Evolutionary conservation across 805 yeast genomes (phyloP), one percentile per base, ranked within the genome.

Genomic region (Candida schatavii): DNA sequence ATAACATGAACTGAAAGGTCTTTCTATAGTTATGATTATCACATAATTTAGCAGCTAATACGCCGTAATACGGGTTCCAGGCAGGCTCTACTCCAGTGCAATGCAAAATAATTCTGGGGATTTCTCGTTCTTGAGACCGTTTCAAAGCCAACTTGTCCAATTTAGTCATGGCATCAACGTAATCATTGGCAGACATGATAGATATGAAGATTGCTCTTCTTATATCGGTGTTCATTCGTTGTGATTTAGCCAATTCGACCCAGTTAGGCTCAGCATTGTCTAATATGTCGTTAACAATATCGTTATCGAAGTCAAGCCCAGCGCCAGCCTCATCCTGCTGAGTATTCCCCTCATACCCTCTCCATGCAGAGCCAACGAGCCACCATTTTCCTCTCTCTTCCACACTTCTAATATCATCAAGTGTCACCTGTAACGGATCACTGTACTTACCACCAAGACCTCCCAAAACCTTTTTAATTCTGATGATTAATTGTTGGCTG

Each of bases 281-380:
- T 11, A 84, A 65, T 7, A 83, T 64, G 43, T 81, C 89, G 47
- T 77, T 78, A 43, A 80, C 72, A 2, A 75, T 72, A 3, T 61
- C 63, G 3, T 68, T 56, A 39, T 75, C 74, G 3, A 66, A 67
- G 19, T 38, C 44, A n/a, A 51, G 43, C 5, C 13, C 34, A 5
- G 20, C 59, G 25, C 47, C 49, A 15, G 46, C 41, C 5, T 44
- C 52, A 3, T 45, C 48, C 38, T 34, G 26, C 43, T 17, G 41
- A 35, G 41, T 44, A 11, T 40, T n/a, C 47, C 27, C 27, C 34
- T 64, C 71, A 42, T 70, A 66, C 2, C 96, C 97, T 55, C 81
- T 87, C 97, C 97, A 93, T 0, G 99, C 96, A 1, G 98, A 87
- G 38, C 99, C 99, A 23, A 93, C 91, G 25, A 93, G 71, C 99